Percentiles rank a stretch among this genome's conserved stretches.
Conservation (phyloP, 306 rosid genomes). For the Ormosia emarginata region DNA sequence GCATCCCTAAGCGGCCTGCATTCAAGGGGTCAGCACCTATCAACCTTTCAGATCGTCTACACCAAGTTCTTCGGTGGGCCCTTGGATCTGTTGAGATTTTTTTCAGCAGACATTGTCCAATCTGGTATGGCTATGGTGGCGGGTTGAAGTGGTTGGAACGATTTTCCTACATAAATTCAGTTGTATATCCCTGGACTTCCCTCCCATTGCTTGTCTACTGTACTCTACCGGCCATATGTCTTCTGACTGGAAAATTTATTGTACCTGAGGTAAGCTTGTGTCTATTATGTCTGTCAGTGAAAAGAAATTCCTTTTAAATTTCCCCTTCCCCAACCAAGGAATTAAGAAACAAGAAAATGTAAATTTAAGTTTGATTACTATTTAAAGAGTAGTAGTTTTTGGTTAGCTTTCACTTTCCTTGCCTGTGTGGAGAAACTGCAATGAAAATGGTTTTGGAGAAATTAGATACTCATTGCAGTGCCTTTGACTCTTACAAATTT, state of each 20-base stretch:
- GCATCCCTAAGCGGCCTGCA: conserved; percentile 85
- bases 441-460: background rate
- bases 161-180: conserved; percentile 87
- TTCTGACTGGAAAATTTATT: conserved; percentile 86
- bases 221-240: conserved; percentile 91
- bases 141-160: conserved; percentile 84
- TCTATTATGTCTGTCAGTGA: background rate
- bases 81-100: conserved; percentile 95
- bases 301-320: background rate
- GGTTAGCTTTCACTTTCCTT: background rate
- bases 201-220: conserved; percentile 86
- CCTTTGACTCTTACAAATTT: background rate
- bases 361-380: background rate
- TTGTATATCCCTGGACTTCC: conserved; percentile 90
- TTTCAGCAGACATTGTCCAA: conserved; percentile 89
- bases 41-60: conserved; percentile 89
- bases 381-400: background rate
- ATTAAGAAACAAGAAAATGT: background rate
- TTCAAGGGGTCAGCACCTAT: conserved; percentile 99
- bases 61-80: conserved; percentile 98
- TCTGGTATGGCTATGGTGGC: conserved; percentile 95
- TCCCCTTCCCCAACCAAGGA: background rate
- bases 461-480: background rate
- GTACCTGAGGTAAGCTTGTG: conserved; percentile 82
- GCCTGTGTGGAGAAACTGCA: background rate